These are phyloP conservation scores for Mycena haematopus DNA, from an alignment of 768 basidiomycete species.

Conservation along the genomic window DNA sequence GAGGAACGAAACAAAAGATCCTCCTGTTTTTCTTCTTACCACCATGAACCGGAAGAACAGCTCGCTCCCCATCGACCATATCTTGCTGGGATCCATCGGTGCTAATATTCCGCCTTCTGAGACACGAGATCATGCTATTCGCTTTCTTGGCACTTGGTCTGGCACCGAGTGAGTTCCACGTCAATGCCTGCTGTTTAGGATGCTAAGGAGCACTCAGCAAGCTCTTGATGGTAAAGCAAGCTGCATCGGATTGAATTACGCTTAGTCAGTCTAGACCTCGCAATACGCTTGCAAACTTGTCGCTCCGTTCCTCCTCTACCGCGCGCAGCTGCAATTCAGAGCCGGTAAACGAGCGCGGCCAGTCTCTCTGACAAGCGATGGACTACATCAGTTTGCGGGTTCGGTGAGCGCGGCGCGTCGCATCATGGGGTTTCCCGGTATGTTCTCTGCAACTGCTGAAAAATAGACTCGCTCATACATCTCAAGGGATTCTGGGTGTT, in stretches of 20 bases:
- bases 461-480: neutral
- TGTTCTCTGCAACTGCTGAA: slow-evolving; percentile 20
- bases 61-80: slow-evolving; percentile 18
- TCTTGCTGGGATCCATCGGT: slow-evolving; percentile 24
- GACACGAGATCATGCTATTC: slow-evolving; percentile 53
- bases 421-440: slow-evolving; percentile 61
- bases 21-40: slow-evolving; percentile 1
- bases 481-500: slow-evolving; percentile 54
- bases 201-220: slow-evolving; percentile 42
- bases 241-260: neutral
- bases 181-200: neutral
- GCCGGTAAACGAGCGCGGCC: slow-evolving; percentile 48
- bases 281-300: slow-evolving; percentile 59
- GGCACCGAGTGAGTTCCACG: slow-evolving; percentile 60
- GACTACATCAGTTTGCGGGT: slow-evolving; percentile 46
- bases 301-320: slow-evolving; percentile 52
- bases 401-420: slow-evolving; percentile 54
- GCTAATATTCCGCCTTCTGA: slow-evolving; percentile 39
- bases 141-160: slow-evolving; percentile 61
- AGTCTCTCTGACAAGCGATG: slow-evolving; percentile 42
- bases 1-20: neutral
- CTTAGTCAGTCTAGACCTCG: slow-evolving; percentile 44
- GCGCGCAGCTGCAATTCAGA: slow-evolving; percentile 54
- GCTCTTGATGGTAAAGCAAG: slow-evolving; percentile 50
- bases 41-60: slow-evolving; percentile 27